These are phyloP conservation scores for Tuber umbilicatum DNA, from an alignment of 495 filamentous ascomycete genomes.

Conservation along the genomic window DNA sequence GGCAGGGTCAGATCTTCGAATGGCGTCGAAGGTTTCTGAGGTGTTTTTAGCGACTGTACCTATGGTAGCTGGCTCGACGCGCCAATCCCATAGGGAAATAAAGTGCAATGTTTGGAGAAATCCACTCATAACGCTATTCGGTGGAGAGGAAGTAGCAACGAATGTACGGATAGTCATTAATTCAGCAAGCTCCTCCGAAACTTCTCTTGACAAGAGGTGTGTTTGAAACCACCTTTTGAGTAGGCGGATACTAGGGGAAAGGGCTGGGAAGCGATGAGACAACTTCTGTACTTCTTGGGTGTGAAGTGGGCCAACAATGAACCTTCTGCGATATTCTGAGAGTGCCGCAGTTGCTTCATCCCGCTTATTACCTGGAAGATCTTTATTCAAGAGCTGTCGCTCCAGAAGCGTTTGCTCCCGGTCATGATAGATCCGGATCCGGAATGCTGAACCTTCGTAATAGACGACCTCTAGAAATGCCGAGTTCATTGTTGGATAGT, in stretches of 20 bases:
- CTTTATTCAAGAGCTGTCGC: conserved; percentile 65
- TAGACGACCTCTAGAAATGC: conserved; percentile 79
- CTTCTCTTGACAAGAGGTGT: conserved; percentile 69
- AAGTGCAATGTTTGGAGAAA: conserved; percentile 73
- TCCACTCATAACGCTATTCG: conserved; percentile 70
- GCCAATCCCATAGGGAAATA: conserved; percentile 86
- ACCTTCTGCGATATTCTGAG: conserved; percentile 61
- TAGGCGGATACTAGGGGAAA: conserved; percentile 81
- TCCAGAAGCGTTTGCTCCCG: conserved; percentile 77
- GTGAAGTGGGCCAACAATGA: conserved; percentile 66
- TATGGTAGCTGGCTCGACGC: conserved; percentile 68
- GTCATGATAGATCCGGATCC: conserved; percentile 69
- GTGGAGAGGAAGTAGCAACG: conserved; percentile 64
- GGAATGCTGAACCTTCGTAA: conserved; percentile 59
- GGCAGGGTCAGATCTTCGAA: conserved; percentile 75
- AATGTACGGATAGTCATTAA: conserved; percentile 69
- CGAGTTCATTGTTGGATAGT: conserved; percentile 60
- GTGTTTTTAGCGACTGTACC: conserved; percentile 48
- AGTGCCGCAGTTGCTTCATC: conserved; percentile 63
- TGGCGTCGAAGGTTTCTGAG: conserved; percentile 65
- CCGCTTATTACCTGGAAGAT: conserved; percentile 53
- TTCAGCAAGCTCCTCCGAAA: conserved; percentile 76
- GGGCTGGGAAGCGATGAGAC: conserved; percentile 69
- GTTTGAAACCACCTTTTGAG: conserved; percentile 82
- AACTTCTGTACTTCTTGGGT: conserved; percentile 71